Percentiles rank a stretch among this genome's conserved stretches.
Evolutionary conservation across 768 basidiomycete species (phyloP).

Genomic region (Amanita pallidorosea): DNA sequence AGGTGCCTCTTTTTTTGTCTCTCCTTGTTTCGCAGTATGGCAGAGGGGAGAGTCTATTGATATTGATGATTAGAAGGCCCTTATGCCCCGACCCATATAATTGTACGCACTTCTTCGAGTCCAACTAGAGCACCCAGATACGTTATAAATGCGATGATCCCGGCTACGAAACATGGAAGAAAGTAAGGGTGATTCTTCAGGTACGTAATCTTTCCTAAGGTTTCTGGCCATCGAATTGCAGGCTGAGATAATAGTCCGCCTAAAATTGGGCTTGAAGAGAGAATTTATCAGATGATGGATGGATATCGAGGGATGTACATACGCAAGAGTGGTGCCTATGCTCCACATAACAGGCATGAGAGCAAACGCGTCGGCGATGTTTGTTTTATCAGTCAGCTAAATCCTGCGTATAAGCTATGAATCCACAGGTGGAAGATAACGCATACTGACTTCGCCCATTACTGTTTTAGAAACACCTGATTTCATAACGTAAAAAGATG

Average conservation of each 20-base stretch:
- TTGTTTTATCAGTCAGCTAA: slow-evolving; percentile 29
- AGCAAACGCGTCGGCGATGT: slow-evolving; percentile 26
- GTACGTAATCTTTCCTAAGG: slow-evolving; percentile 15
- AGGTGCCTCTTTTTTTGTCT: background rate
- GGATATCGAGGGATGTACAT: slow-evolving; percentile 1
- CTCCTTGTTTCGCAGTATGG: background rate
- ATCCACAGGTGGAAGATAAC: background rate
- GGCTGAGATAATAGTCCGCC: slow-evolving; percentile 23
- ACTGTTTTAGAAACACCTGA: slow-evolving; percentile 1
- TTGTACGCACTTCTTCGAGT: slow-evolving; percentile 17
- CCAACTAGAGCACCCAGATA: slow-evolving; percentile 12
- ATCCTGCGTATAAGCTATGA: slow-evolving; percentile 19
- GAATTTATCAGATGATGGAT: background rate
- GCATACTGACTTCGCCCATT: background rate
- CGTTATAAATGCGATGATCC: slow-evolving; percentile 11
- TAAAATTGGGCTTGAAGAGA: slow-evolving; percentile 13
- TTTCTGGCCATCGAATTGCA: slow-evolving; percentile 15
- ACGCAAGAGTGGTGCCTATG: slow-evolving; percentile 21
- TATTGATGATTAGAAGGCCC: background rate
- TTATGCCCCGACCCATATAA: too few relatives aligned
- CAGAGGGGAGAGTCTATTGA: background rate
- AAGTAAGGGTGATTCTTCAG: slow-evolving; percentile 24
- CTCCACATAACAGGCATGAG: slow-evolving; percentile 25
- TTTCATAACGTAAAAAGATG: slow-evolving; percentile 25
- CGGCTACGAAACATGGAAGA: slow-evolving; percentile 22